A percentile compares a stretch with the other conserved stretches of the same genome.
These are phyloP conservation scores for Phalaenopsis aphrodite DNA, from an alignment of 106 monocot species.

Conservation along the genomic window DNA sequence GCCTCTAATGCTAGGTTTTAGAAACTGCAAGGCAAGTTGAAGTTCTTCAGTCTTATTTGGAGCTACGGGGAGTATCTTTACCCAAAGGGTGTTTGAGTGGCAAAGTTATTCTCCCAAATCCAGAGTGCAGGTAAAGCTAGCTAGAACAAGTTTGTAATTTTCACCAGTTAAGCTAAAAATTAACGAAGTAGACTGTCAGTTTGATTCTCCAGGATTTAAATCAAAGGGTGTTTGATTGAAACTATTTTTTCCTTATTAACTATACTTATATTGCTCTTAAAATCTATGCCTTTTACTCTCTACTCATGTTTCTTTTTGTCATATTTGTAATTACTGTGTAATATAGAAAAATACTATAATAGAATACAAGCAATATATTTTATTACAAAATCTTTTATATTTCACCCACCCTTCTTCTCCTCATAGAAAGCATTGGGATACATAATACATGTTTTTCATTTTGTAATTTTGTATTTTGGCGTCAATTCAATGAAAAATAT, in stretches of 20 bases:
- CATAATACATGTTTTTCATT: background rate
- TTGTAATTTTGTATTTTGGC: background rate
- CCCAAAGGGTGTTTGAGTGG: slow-evolving; percentile 66
- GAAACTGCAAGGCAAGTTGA: slow-evolving; percentile 47
- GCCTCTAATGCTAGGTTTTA: slow-evolving; percentile 28
- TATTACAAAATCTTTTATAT: background rate
- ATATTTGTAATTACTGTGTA: background rate
- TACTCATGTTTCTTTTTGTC: background rate
- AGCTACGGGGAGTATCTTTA: slow-evolving; percentile 61
- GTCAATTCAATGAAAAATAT: background rate
- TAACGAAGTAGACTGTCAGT: background rate
- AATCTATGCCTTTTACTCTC: background rate
- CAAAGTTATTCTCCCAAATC: slow-evolving; percentile 78
- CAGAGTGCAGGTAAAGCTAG: slow-evolving; percentile 61
- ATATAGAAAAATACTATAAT: background rate
- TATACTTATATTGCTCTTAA: background rate
- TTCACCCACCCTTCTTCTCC: background rate
- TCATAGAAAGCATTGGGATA: background rate
- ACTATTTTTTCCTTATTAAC: background rate
- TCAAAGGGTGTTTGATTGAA: background rate
- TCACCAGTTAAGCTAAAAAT: background rate
- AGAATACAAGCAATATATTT: background rate
- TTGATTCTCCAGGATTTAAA: background rate
- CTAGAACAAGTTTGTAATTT: background rate
- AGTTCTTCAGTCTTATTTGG: slow-evolving; percentile 68